Evolutionary conservation across 2,329 filamentous ascomycete species (phyloP).

Genomic region (Colletotrichum limetticola): DNA sequence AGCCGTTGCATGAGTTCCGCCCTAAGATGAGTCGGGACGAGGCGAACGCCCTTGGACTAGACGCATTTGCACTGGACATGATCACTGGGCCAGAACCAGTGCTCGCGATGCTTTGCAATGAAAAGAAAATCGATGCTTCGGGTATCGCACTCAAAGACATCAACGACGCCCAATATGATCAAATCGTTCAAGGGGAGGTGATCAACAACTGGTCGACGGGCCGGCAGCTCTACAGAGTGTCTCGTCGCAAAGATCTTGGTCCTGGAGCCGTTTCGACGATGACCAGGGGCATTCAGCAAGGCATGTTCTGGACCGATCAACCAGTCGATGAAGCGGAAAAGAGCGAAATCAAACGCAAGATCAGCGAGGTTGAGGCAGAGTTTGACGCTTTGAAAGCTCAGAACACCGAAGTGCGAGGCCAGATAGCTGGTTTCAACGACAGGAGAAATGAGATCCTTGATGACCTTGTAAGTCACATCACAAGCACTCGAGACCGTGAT

Average conservation of each 20-base stretch:
- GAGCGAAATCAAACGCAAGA: constrained; percentile 65
- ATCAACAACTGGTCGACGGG: constrained; percentile 79
- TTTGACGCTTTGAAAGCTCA: constrained; percentile 54
- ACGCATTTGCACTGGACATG: constrained; percentile 83
- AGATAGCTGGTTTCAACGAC: constrained; percentile 46
- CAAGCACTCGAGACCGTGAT: not conserved
- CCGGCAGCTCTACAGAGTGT: constrained; percentile 70
- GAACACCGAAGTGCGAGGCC: constrained; percentile 52
- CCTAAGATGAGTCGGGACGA: constrained; percentile 66
- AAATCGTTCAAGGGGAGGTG: constrained; percentile 65
- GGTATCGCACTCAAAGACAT: constrained; percentile 74
- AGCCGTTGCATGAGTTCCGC: constrained; percentile 64
- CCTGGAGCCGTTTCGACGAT: constrained; percentile 76
- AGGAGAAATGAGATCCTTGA: constrained; percentile 37
- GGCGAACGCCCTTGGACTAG: constrained; percentile 71
- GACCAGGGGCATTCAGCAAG: constrained; percentile 69
- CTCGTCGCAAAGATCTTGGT: constrained; percentile 83
- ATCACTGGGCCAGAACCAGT: constrained; percentile 85
- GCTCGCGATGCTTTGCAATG: constrained; percentile 86
- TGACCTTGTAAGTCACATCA: constrained; percentile 43
- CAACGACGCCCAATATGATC: constrained; percentile 73
- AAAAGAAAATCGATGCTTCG: constrained; percentile 74
- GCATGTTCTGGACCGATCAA: constrained; percentile 80
- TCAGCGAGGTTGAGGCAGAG: constrained; percentile 57
- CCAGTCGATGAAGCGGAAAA: constrained; percentile 77